These are phyloP conservation scores for Nemania sp. DNA, from an alignment of 2,329 filamentous ascomycete species.

Conservation along the genomic window DNA sequence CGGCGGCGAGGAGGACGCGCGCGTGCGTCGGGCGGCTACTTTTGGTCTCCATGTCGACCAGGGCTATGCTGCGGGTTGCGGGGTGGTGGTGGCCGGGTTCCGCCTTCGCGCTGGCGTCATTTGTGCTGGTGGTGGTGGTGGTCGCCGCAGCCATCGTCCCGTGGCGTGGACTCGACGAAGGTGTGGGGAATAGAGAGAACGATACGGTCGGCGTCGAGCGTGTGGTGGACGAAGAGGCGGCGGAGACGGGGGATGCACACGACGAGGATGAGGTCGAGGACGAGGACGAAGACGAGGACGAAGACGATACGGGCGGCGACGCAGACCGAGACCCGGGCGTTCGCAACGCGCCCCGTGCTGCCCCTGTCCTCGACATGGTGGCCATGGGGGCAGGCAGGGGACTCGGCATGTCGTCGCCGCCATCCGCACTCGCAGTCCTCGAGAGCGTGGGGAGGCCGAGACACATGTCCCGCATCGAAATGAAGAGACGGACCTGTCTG, in stretches of 20 bases:
- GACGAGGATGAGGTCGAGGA: neutral
- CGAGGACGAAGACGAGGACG: neutral
- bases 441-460: neutral
- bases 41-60: neutral
- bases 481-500: conserved; percentile 16
- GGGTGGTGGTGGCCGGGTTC: neutral
- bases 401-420: neutral
- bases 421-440: neutral
- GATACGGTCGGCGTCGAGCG: neutral
- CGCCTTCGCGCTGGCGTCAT: neutral
- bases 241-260: neutral
- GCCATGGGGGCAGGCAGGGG: conserved; percentile 15
- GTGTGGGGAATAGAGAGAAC: conserved; percentile 16
- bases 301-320: neutral
- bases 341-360: neutral
- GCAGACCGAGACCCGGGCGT: neutral
- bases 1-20: conserved; percentile 9
- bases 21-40: neutral
- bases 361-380: conserved; percentile 14
- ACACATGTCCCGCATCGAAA: conserved; percentile 28
- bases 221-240: neutral
- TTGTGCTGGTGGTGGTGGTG: neutral
- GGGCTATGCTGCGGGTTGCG: neutral
- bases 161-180: neutral
- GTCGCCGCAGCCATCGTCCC: neutral